These are phyloP conservation scores for Sarocladium strictum DNA, from an alignment of 2,329 filamentous ascomycete genomes.

Conservation along the genomic window DNA sequence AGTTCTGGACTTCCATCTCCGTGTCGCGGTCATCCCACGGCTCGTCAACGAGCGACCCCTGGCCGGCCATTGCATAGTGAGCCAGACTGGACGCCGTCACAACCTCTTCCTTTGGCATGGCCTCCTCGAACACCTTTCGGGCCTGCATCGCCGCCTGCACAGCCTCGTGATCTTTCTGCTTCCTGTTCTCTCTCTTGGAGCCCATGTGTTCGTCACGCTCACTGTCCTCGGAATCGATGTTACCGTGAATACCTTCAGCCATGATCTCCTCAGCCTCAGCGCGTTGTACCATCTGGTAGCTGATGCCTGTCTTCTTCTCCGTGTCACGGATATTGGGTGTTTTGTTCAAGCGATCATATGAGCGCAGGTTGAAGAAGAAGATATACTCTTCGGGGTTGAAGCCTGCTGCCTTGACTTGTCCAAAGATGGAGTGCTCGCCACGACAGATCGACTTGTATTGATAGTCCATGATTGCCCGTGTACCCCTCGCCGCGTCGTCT, in stretches of 20 bases:
- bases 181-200: slow-evolving; percentile 26
- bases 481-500: slow-evolving; percentile 76
- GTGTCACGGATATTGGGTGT: slow-evolving; percentile 67
- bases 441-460: slow-evolving; percentile 95
- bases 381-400: slow-evolving; percentile 76
- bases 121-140: slow-evolving; percentile 48
- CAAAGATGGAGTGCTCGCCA: slow-evolving; percentile 86
- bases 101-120: slow-evolving; percentile 29
- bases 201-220: slow-evolving; percentile 46
- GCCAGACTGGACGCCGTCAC: slow-evolving; percentile 48
- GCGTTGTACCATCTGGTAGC: slow-evolving; percentile 79
- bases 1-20: slow-evolving; percentile 75
- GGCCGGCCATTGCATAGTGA: slow-evolving; percentile 72
- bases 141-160: slow-evolving; percentile 36
- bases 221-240: slow-evolving; percentile 33
- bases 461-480: slow-evolving; percentile 95
- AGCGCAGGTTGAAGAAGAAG: slow-evolving; percentile 89
- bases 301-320: slow-evolving; percentile 75
- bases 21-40: slow-evolving; percentile 66
- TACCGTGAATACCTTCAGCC: slow-evolving; percentile 63
- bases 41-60: slow-evolving; percentile 58
- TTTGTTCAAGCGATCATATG: slow-evolving; percentile 86
- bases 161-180: slow-evolving; percentile 29
- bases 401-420: slow-evolving; percentile 63
- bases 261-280: slow-evolving; percentile 88